Conservation (phyloP, 768 basidiomycete genomes). For the Lactarius psammicola region DNA sequence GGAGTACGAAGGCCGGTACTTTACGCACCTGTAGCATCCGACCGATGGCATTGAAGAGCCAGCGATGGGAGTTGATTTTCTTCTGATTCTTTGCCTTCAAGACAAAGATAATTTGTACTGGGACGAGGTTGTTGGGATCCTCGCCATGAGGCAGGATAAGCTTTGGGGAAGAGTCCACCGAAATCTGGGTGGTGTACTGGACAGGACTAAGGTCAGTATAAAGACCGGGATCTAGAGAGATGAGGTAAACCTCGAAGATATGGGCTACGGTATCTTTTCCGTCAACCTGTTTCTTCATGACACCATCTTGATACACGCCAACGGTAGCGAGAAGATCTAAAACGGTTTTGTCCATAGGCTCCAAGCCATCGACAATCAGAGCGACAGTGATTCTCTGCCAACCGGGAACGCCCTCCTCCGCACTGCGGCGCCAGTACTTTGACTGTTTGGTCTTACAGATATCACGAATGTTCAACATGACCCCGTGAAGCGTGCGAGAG, state of each 20-base stretch:
- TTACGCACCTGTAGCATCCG: slow-evolving; percentile 63
- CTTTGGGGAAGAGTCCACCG: slow-evolving; percentile 86
- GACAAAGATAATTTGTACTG: slow-evolving; percentile 88
- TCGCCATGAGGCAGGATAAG: slow-evolving; percentile 87
- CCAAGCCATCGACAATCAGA: slow-evolving; percentile 89
- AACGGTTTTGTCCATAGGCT: slow-evolving; percentile 93
- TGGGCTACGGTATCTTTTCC: slow-evolving; percentile 89
- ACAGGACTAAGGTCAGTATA: slow-evolving; percentile 17
- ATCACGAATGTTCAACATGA: slow-evolving; percentile 97
- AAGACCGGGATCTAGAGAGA: neutral
- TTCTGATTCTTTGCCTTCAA: slow-evolving; percentile 94
- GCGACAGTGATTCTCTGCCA: slow-evolving; percentile 94
- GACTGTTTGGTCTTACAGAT: slow-evolving; percentile 96
- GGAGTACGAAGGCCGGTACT: neutral
- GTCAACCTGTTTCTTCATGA: slow-evolving; percentile 92
- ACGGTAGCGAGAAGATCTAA: slow-evolving; percentile 86
- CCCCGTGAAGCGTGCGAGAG: slow-evolving; percentile 87
- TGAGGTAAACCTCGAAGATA: slow-evolving; percentile 78
- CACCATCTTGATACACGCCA: slow-evolving; percentile 91
- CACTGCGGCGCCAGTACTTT: slow-evolving; percentile 82
- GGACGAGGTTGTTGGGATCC: slow-evolving; percentile 89
- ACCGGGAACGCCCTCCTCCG: slow-evolving; percentile 78
- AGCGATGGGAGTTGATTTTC: slow-evolving; percentile 94
- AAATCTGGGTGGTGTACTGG: slow-evolving; percentile 95
- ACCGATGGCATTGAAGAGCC: slow-evolving; percentile 95